These are phyloP conservation scores for Alternaria solani DNA, from an alignment of 2,329 filamentous ascomycete species.

Conservation along the genomic window DNA sequence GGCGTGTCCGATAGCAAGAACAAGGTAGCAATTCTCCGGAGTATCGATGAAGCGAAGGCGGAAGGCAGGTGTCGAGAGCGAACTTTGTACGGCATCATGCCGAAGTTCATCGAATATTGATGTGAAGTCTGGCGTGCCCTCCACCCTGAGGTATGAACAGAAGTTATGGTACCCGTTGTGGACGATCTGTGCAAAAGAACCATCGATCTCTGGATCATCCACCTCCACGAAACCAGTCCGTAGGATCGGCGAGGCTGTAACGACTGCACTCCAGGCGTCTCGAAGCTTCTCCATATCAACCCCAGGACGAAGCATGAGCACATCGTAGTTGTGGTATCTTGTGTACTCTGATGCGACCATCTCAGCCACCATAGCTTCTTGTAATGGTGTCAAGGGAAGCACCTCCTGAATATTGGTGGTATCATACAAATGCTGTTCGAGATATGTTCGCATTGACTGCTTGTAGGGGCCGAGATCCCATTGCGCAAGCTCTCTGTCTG, in stretches of 20 bases:
- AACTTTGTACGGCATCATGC: constrained; percentile 42
- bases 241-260: constrained; percentile 72
- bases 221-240: constrained; percentile 76
- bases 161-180: constrained; percentile 44
- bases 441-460: constrained; percentile 49
- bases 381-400: constrained; percentile 80
- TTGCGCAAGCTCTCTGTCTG: constrained; percentile 6
- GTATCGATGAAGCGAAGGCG: constrained; percentile 52
- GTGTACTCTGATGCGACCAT: constrained; percentile 78
- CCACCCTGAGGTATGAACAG: constrained; percentile 41
- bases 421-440: constrained; percentile 46
- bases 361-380: constrained; percentile 85
- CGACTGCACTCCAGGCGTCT: constrained; percentile 68
- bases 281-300: constrained; percentile 66
- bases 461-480: constrained; percentile 32
- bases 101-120: constrained; percentile 43
- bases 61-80: constrained; percentile 30
- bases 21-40: constrained; percentile 52
- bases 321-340: constrained; percentile 86
- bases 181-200: constrained; percentile 66
- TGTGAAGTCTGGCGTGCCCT: constrained; percentile 38
- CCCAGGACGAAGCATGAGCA: constrained; percentile 66
- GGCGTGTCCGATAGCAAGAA: constrained; percentile 82
- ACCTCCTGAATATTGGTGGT: constrained; percentile 63
- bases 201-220: constrained; percentile 65